A percentile compares a stretch with the other conserved stretches of the same genome.
Evolutionary conservation across 768 basidiomycete species (phyloP).

Genomic region (Xanthoconium purpureum): DNA sequence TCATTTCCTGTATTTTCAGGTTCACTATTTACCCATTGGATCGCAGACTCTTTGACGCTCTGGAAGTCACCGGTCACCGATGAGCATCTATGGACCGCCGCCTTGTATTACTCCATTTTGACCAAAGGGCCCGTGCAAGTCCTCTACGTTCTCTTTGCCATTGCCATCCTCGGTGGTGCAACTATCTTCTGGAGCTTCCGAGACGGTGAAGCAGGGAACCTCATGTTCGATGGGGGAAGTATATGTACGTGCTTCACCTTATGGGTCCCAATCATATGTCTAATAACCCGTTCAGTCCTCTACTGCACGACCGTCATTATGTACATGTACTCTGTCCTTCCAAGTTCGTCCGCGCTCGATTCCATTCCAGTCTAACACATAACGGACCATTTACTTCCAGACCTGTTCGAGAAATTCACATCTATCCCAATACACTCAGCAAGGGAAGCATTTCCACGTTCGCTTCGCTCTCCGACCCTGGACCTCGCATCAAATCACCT

Average conservation of each 20-base stretch:
- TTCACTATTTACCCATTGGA: conserved; percentile 85
- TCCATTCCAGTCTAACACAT: neutral
- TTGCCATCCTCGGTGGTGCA: conserved; percentile 57
- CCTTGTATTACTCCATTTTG: conserved; percentile 77
- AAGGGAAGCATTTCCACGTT: conserved; percentile 58
- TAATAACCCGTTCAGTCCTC: conserved; percentile 51
- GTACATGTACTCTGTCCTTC: conserved; percentile 75
- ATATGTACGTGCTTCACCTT: conserved; percentile 56
- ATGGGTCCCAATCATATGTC: neutral
- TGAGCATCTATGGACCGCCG: conserved; percentile 78
- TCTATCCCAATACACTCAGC: conserved; percentile 51
- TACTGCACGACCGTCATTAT: conserved; percentile 68
- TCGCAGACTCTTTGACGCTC: conserved; percentile 85
- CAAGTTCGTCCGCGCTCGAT: conserved; percentile 50
- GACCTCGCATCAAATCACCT: conserved; percentile 83
- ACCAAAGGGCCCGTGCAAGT: conserved; percentile 59
- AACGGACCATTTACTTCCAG: conserved; percentile 34
- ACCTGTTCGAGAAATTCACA: conserved; percentile 56
- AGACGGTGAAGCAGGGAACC: conserved; percentile 74
- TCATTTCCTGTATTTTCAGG: conserved; percentile 40
- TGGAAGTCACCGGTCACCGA: conserved; percentile 90
- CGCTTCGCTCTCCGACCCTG: conserved; percentile 61
- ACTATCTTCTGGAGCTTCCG: conserved; percentile 77
- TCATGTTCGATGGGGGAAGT: conserved; percentile 91
- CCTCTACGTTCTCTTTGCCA: conserved; percentile 53